Evolutionary conservation across 1,139 yeast genomes (phyloP), one percentile per base, ranked within the genome.

Genomic region (Magnusiomyces tetraspermus): DNA sequence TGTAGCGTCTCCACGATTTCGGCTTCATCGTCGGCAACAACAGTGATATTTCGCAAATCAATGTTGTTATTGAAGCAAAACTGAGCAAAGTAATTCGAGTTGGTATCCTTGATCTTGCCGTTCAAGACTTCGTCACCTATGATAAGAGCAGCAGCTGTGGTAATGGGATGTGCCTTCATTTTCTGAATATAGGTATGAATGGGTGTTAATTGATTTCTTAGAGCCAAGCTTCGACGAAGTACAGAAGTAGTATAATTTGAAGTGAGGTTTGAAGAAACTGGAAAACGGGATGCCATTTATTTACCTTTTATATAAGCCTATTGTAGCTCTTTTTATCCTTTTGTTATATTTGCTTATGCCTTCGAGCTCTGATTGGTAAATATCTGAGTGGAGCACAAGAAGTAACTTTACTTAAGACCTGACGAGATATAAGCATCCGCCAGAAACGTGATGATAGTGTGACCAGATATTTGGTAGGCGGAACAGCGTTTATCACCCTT

Each of bases 71-170:
- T 69, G 66, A 85, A 88, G 65, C 95, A 83, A 61, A 73, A 77
- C 57, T 77, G 76, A 37, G 95, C 86, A 64, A 87, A 85, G 61
- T 72, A 77, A 58, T 77, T 72, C 19, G 94, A 84, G 66, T 88
- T 87, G 3, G 92, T 79, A 63, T 88, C 96, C 15, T 75, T 71
- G 57, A 88, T 86, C 69, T 87, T 88, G n/a, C 95, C 94, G 62
- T 86, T 87, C 54, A 87, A 76, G 1, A 88, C 85, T 67, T 87
- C 96, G 66, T 87, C 96, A 4, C 96, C 96, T 52, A 88, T 87
- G 48, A 85, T 83, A 54, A 80, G 72, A 60, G 71, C 68, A 10
- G 72, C 73, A 1, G 71, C 73, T 1, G 71, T 69, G 17, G 53
- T 37, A 43, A 61, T 58, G 30, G 48, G 30, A 13, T 53, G 44